A percentile compares a stretch with the other conserved stretches of the same genome.
Conservation (phyloP, 345 rosid species). For the Toxicodendron radicans region DNA sequence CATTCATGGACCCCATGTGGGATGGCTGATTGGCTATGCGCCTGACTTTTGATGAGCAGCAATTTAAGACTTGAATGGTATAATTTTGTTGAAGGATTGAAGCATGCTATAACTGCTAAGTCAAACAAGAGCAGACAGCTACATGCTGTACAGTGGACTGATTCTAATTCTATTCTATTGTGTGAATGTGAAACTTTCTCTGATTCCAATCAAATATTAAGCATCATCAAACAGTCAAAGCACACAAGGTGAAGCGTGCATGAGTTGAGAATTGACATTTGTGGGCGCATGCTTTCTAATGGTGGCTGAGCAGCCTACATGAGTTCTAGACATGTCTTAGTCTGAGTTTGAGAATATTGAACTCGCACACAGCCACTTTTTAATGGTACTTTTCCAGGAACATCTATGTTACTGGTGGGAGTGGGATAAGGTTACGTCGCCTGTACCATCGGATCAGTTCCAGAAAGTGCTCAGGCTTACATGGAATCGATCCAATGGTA, state of each 20-base stretch:
- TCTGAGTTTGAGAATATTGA: not conserved
- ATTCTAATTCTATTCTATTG: not conserved
- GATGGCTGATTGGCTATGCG: not conserved
- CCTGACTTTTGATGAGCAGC: not conserved
- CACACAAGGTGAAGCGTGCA: not conserved
- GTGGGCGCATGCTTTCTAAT: no score
- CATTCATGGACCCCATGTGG: constrained; percentile 1
- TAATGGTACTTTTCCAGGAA: no score
- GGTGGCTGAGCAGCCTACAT: not conserved
- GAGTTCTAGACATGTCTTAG: not conserved
- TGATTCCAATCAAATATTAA: not conserved
- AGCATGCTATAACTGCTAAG: not conserved
- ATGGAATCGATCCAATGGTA: no score
- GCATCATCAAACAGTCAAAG: no score
- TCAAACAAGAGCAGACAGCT: not conserved
- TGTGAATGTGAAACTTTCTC: not conserved
- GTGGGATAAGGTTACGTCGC: no score
- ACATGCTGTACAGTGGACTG: not conserved
- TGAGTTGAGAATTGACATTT: no score
- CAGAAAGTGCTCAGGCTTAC: no score
- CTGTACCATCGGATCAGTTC: no score
- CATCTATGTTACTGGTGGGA: no score
- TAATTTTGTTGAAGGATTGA: not conserved
- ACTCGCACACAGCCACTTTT: no score
- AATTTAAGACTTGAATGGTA: not conserved